Evolutionary conservation across 164 flowering plant species (phyloP), one percentile per base, ranked within the genome.

Genomic region (Annona cherimola): DNA sequence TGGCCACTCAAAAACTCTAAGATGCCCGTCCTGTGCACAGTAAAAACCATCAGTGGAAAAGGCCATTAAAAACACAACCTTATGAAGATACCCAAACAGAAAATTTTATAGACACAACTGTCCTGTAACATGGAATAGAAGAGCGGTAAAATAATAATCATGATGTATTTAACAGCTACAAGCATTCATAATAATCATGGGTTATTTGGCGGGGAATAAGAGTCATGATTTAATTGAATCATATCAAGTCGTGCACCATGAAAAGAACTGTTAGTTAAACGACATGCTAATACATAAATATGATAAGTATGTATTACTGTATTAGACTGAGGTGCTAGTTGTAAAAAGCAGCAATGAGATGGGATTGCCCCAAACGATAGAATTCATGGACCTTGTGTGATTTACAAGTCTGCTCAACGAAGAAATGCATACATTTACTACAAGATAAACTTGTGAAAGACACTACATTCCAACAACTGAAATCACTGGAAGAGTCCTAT

Each of bases 1-100:
- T 71, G 99, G 99, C 98, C 99, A 95, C 74, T 91, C 89, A 75
- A 93, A 84, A 39, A 93, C 83, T 83, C 96, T 85, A 66, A 95
- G 89, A 86, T 86, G 89, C 71, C 99, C 99, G 83, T 95, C 98
- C 99, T 95, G 60, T 42, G 71, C 26, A 71, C 39, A 64, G 63
- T 35, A 40, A 63, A 63, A 18, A 68, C 63, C 55, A 3, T 68
- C 14, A 44, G 70, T 16, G 65, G 60, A 9, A 50, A 50, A 76
- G 65, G 1, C 35, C 35, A 26, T 0, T 1, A 26, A 54, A 42
- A 16, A 41, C 5, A 26, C 69, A 65, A 14, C 18, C 26, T 42
- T 18, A n/a, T 44, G 40, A 41, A 41, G 12, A 63, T 35, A 41
- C 67, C 18, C 67, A 41, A 12, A 7, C 42, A 63, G 43, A 63